Evolutionary conservation across 306 rosid species (phyloP), one percentile per base, ranked within the genome.

Genomic region (Rosa multiflora): DNA sequence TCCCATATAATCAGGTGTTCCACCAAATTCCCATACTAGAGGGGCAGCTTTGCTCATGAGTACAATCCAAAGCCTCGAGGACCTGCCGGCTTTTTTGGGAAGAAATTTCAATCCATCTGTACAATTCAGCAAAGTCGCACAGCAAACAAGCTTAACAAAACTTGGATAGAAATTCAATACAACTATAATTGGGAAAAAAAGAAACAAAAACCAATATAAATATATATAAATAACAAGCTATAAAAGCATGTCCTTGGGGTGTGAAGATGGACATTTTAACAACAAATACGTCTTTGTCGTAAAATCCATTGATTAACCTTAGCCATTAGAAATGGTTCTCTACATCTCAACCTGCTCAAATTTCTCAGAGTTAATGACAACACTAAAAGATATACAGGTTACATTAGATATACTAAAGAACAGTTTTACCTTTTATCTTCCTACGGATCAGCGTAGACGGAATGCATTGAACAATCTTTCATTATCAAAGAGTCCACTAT

Each of bases 391-490:
- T 2, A 55, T 20, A 55, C 29, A 55, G 23, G 26, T 55, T n/a
- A 20, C 10, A 55, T 8, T 20, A 55, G 0, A 55, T 20, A 53
- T 3, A 15, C 15, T 37, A 35, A 20, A 59, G 23, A 56, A 12
- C 72, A 11, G 1, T 14, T 20, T 29, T 66, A 90, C 97, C 90
- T 93, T 91, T 44, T 91, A 88, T 51, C 88, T 29, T 93, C 98
- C 79, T 87, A 83, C 72, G 93, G 91, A 85, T 93, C 90, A 2
- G 90, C 91, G 52, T 91, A 93, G 10, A 92, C 88, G 20, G 90
- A 88, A 75, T 88, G 88, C n/a, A 97, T 94, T 23, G 88, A 93
- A 32, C 95, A 92, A 58, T 91, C 98, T 74, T 90, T 93, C 98
- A 91, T 87, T 46, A 93, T 90, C 56, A 91, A 94, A 4, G 97